Conservation (phyloP, 345 rosid species). For the Murraya koenigii region DNA sequence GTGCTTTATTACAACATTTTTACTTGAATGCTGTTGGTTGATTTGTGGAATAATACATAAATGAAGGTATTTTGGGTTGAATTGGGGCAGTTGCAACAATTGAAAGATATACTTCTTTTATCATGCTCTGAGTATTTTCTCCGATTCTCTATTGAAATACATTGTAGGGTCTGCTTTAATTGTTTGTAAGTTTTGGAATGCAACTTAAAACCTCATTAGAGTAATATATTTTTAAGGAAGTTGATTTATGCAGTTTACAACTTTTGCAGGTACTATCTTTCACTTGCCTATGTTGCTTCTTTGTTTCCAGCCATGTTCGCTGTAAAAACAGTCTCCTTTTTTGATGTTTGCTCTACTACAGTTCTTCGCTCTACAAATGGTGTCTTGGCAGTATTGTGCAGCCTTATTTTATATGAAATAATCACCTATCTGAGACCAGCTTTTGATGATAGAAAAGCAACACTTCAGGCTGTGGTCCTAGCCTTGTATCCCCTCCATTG, state of each 20-base stretch:
- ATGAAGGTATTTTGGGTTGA: not conserved
- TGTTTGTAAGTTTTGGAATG: not conserved
- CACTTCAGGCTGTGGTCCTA: conserved; percentile 52
- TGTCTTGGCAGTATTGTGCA: conserved; percentile 67
- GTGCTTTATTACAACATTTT: not conserved
- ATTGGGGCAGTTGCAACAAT: not conserved
- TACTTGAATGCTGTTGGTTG: not conserved
- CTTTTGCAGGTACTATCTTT: conserved; percentile 82
- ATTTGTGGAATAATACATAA: not conserved
- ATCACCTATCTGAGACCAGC: conserved; percentile 53
- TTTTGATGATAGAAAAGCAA: conserved; percentile 54
- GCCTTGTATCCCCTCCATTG: conserved; percentile 86
- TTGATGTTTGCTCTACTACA: conserved; percentile 56
- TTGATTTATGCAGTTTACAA: conserved; percentile 27
- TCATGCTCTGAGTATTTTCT: too few relatives aligned
- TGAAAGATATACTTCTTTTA: too few relatives aligned
- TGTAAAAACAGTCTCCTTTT: conserved; percentile 26
- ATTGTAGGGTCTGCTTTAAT: not conserved
- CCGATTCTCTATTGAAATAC: not conserved
- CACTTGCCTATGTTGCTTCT: conserved; percentile 71
- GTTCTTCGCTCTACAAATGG: conserved; percentile 68
- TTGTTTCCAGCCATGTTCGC: conserved; percentile 64
- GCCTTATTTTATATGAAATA: conserved; percentile 68
- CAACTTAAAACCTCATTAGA: not conserved
- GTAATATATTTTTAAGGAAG: not conserved